Evolutionary conservation across 208 protist species (phyloP).

Genomic region (Leptomonas seymouri): DNA sequence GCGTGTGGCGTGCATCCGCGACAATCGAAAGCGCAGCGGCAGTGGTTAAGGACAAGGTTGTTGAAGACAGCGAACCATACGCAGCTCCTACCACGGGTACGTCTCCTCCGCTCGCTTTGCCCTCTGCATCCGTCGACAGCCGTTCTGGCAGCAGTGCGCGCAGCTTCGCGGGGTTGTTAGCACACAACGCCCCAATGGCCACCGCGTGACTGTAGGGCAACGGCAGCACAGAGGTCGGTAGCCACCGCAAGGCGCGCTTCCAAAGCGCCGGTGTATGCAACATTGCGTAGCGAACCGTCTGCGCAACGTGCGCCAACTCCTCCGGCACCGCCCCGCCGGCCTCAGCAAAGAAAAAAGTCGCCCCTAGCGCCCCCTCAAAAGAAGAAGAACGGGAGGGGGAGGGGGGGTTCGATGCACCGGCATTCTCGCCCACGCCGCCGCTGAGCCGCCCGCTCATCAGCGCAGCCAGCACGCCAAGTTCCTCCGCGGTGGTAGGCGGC

Average conservation of each 20-base stretch:
- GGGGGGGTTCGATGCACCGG: not conserved
- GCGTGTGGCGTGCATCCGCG: slow-evolving; percentile 17
- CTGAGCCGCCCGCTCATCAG: slow-evolving; percentile 2
- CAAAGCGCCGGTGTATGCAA: slow-evolving; percentile 40
- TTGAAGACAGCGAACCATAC: not conserved
- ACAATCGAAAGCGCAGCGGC: slow-evolving; percentile 26
- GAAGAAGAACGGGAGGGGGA: not conserved
- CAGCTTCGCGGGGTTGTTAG: slow-evolving; percentile 21
- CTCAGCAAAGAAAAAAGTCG: slow-evolving; percentile 2
- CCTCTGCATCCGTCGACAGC: not conserved
- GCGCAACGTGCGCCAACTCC: slow-evolving; percentile 48
- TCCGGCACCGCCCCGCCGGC: slow-evolving; percentile 27
- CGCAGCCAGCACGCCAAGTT: slow-evolving; percentile 6
- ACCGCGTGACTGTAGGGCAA: slow-evolving; percentile 47
- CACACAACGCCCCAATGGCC: slow-evolving; percentile 29
- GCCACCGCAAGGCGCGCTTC: slow-evolving; percentile 52
- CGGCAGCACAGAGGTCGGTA: slow-evolving; percentile 47
- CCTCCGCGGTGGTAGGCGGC: not conserved
- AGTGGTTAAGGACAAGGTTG: not conserved
- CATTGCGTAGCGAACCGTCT: slow-evolving; percentile 66
- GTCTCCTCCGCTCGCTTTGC: not conserved
- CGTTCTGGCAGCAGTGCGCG: slow-evolving; percentile 8
- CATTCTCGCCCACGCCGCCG: too few relatives aligned
- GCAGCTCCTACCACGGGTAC: not conserved
- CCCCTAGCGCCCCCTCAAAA: not conserved